These are phyloP conservation scores for Trametes villosa DNA, from an alignment of 768 basidiomycete species.

Conservation along the genomic window DNA sequence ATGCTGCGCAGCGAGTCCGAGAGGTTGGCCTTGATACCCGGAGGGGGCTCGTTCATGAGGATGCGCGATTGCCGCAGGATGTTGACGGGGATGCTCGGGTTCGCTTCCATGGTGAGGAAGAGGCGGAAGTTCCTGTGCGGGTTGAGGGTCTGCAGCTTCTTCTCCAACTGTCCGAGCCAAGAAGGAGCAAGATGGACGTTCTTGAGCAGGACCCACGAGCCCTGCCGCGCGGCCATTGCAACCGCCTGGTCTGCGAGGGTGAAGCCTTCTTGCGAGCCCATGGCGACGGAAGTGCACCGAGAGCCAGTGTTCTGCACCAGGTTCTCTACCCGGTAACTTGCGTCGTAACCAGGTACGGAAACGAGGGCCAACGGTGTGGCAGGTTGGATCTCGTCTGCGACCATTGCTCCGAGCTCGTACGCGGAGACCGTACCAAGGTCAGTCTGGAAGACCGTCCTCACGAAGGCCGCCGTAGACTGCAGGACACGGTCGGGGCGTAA, in stretches of 20 bases:
- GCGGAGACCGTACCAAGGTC: conserved; percentile 77
- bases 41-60: conserved; percentile 98
- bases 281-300: conserved; percentile 88
- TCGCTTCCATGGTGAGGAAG: conserved; percentile 98
- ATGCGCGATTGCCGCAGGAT: conserved; percentile 95
- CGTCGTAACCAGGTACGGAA: conserved; percentile 96
- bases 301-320: conserved; percentile 77
- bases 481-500: conserved; percentile 91
- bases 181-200: conserved; percentile 95
- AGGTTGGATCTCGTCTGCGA: conserved; percentile 77
- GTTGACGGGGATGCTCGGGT: conserved; percentile 92
- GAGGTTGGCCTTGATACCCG: conserved; percentile 95
- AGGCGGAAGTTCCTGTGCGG: conserved; percentile 92
- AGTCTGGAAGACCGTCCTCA: conserved; percentile 73
- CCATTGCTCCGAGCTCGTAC: conserved; percentile 79
- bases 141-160: conserved; percentile 90
- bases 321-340: conserved; percentile 94
- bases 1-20: conserved; percentile 86
- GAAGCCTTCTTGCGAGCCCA: conserved; percentile 99
- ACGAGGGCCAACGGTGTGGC: conserved; percentile 86
- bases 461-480: conserved; percentile 80
- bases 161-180: conserved; percentile 96
- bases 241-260: conserved; percentile 96
- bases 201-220: conserved; percentile 95
- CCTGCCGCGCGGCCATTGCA: conserved; percentile 87